phyloP scores from a whole-genome alignment of 1,139 yeast species.

The Sugiyamaella pinicola region DNA sequence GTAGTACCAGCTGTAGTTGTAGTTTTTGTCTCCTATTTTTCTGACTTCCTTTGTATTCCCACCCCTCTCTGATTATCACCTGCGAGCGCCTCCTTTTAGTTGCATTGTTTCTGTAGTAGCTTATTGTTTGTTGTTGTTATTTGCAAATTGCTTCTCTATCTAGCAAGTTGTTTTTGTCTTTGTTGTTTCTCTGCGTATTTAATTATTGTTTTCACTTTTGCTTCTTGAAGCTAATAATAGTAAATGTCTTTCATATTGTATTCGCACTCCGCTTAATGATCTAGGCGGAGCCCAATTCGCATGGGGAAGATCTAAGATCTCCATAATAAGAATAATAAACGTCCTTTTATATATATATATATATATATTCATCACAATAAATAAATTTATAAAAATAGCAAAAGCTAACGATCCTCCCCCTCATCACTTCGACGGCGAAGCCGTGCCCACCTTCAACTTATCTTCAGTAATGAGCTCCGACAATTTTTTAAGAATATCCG shows the following conservation, averaged over 20 bases:
- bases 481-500: constrained; percentile 25
- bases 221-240: not conserved
- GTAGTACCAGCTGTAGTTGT: too few relatives aligned
- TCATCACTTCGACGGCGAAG: not conserved
- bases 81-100: not conserved
- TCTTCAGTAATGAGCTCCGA: constrained; percentile 11
- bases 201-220: constrained; percentile 1
- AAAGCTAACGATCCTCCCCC: not conserved
- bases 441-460: not conserved
- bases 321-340: not conserved
- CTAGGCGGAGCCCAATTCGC: too few relatives aligned
- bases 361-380: constrained; percentile 1
- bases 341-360: too few relatives aligned
- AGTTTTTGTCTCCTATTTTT: too few relatives aligned
- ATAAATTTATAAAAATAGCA: not conserved
- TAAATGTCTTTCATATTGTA: too few relatives aligned
- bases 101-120: constrained; percentile 6
- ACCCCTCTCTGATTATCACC: not conserved
- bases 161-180: not conserved
- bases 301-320: too few relatives aligned
- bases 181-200: constrained; percentile 4
- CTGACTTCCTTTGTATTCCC: not conserved
- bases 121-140: constrained; percentile 5
- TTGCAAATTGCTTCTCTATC: too few relatives aligned
- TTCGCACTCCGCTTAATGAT: too few relatives aligned